These are phyloP conservation scores for Solanum hybrid DNA, from an alignment of 305 asterid species.

Conservation along the genomic window DNA sequence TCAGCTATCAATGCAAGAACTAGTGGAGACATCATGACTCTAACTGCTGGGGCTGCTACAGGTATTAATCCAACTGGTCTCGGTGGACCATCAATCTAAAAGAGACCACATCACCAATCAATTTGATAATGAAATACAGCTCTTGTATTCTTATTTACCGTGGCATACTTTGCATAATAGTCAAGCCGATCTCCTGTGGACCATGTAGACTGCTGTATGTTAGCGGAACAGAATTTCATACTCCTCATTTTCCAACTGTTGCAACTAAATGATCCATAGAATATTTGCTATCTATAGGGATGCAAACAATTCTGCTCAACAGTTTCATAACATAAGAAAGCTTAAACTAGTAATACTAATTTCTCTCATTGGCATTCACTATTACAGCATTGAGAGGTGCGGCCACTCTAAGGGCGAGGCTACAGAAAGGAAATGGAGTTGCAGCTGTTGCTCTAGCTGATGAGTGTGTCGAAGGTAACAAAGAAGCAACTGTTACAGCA, in stretches of 20 bases:
- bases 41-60: constrained; percentile 95
- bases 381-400: constrained; percentile 72
- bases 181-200: not conserved
- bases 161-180: not conserved
- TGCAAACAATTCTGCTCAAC: not conserved
- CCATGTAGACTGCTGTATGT: not conserved
- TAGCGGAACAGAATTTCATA: not conserved
- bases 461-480: constrained; percentile 33
- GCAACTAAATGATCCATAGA: not conserved
- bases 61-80: constrained; percentile 26
- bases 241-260: not conserved
- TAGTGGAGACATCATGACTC: constrained; percentile 77
- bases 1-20: constrained; percentile 77
- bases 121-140: not conserved
- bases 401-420: constrained; percentile 61
- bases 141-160: not conserved
- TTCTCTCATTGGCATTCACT: not conserved
- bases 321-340: not conserved
- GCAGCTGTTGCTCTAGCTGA: constrained; percentile 36
- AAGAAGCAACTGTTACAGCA: constrained; percentile 35
- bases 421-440: constrained; percentile 43
- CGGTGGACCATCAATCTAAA: not conserved
- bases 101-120: not conserved
- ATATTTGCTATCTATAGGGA: not conserved
- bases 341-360: not conserved